A percentile compares a stretch with the other conserved stretches of the same genome.
phyloP scores from a whole-genome alignment of 768 basidiomycete species.

The Punctularia strigosozonata region DNA sequence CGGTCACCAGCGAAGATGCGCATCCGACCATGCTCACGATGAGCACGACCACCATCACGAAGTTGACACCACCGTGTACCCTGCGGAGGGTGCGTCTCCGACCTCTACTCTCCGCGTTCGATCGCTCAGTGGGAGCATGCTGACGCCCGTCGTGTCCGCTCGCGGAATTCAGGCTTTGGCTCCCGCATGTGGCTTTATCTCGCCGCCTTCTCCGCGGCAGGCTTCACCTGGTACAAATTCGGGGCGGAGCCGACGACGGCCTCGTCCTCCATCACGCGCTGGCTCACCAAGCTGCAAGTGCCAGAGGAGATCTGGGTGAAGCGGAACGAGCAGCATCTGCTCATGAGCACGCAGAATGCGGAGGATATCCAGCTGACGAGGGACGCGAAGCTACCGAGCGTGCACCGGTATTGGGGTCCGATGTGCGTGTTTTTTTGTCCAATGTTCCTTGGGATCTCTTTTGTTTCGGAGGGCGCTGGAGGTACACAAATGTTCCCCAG shows the following conservation, averaged over 20 bases:
- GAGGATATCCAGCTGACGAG: constrained; percentile 30
- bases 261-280: constrained; percentile 54
- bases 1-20: constrained; percentile 28
- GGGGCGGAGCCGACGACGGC: constrained; percentile 55
- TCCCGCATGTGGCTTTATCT: constrained; percentile 60
- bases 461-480: background rate
- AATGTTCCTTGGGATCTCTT: background rate
- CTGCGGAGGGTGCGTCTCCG: constrained; percentile 43
- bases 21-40: constrained; percentile 23
- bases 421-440: constrained; percentile 18
- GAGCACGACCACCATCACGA: constrained; percentile 28
- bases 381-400: constrained; percentile 28
- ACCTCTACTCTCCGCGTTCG: background rate
- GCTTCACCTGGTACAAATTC: constrained; percentile 51
- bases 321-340: constrained; percentile 46
- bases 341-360: constrained; percentile 29
- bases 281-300: too few relatives aligned
- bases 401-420: constrained; percentile 60
- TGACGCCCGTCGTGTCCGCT: background rate
- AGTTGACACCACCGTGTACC: constrained; percentile 30
- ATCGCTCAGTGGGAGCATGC: constrained; percentile 1
- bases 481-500: constrained; percentile 7
- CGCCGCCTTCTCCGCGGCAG: constrained; percentile 35
- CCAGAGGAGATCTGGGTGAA: constrained; percentile 43
- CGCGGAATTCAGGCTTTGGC: constrained; percentile 36